Evolutionary conservation across 441 rosid genomes (phyloP).

Genomic region (Populus tomentosa): DNA sequence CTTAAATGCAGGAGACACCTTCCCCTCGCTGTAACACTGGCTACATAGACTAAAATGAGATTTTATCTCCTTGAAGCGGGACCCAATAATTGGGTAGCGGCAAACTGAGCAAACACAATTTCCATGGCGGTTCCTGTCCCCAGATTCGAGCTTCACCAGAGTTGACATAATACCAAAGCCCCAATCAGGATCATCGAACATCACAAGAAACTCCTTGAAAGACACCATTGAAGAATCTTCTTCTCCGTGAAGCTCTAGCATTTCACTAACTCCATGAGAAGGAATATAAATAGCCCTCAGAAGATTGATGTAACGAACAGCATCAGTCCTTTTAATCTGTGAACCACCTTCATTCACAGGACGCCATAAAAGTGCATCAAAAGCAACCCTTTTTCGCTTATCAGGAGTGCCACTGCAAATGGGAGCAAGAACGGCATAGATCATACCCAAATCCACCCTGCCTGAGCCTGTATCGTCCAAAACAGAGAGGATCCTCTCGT

Average conservation of each 20-base stretch:
- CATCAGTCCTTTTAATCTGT: constrained; percentile 61
- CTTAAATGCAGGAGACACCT: constrained; percentile 64
- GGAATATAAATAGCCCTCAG: constrained; percentile 77
- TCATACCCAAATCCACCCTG: constrained; percentile 87
- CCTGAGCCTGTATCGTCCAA: constrained; percentile 77
- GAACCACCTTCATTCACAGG: constrained; percentile 68
- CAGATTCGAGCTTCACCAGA: constrained; percentile 70
- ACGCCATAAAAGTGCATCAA: constrained; percentile 86
- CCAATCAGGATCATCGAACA: constrained; percentile 89
- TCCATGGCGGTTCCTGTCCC: constrained; percentile 85
- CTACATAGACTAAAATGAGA: constrained; percentile 78
- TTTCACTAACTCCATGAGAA: constrained; percentile 58
- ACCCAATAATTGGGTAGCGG: constrained; percentile 76
- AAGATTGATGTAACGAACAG: constrained; percentile 52
- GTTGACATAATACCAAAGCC: constrained; percentile 89
- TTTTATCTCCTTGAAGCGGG: constrained; percentile 86
- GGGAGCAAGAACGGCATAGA: constrained; percentile 81
- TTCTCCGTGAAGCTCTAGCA: constrained; percentile 67
- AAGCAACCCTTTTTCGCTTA: constrained; percentile 68
- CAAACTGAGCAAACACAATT: constrained; percentile 73
- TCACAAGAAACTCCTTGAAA: constrained; percentile 60
- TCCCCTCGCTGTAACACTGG: constrained; percentile 93
- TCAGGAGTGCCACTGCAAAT: constrained; percentile 69
- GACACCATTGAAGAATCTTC: constrained; percentile 55
- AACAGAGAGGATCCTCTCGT: constrained; percentile 73